Percentiles rank a stretch among this genome's conserved stretches.
These are phyloP conservation scores for Fusarium sterilihyphosum DNA, from an alignment of 2,329 filamentous ascomycete genomes.

Conservation along the genomic window DNA sequence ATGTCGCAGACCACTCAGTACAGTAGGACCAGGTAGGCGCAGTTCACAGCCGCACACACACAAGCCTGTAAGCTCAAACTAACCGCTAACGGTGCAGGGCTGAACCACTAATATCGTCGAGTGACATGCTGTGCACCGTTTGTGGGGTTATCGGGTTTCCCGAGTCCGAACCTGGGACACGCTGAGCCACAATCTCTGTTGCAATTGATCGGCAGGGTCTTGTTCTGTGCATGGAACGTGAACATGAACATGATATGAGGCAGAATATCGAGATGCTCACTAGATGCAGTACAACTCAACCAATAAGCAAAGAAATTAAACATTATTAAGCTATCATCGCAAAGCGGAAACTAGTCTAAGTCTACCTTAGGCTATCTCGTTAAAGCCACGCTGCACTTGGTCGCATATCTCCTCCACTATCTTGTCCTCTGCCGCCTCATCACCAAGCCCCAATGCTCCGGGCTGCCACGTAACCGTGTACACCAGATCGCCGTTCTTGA, in stretches of 20 bases:
- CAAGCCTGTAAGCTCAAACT: constrained; percentile 27
- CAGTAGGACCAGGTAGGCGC: constrained; percentile 22
- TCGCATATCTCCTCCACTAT: constrained; percentile 35
- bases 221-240: not conserved
- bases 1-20: constrained; percentile 8
- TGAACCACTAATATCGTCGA: constrained; percentile 21
- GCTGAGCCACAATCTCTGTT: constrained; percentile 25
- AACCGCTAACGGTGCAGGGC: constrained; percentile 17
- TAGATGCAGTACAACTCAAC: not conserved
- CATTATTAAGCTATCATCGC: not conserved
- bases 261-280: constrained; percentile 2
- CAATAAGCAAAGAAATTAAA: not conserved
- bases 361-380: constrained; percentile 5
- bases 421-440: constrained; percentile 23
- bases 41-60: constrained; percentile 31
- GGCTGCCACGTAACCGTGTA: constrained; percentile 41
- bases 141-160: constrained; percentile 6
- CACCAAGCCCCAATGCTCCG: constrained; percentile 35
- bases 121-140: constrained; percentile 18
- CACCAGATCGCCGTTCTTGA: constrained; percentile 32
- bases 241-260: not conserved
- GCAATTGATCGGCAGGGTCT: constrained; percentile 17
- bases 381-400: constrained; percentile 22
- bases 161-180: constrained; percentile 5
- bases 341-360: not conserved